Conservation (phyloP, 2,329 filamentous ascomycete genomes). For the Claviceps purpurea region DNA sequence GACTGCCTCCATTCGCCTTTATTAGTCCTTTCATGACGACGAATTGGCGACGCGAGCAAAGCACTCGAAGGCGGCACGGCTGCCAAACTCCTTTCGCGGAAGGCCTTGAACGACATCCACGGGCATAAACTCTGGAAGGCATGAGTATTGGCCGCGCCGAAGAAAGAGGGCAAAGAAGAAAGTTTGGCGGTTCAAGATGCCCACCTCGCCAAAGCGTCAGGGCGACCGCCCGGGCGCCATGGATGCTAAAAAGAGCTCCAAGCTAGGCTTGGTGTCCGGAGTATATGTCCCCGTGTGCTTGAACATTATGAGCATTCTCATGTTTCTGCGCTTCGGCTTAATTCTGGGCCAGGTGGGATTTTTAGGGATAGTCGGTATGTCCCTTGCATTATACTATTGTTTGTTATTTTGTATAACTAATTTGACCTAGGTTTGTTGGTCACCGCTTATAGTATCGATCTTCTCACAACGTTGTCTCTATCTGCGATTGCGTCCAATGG, state of each 20-base stretch:
- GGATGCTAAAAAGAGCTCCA: constrained; percentile 33
- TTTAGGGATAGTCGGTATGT: constrained; percentile 60
- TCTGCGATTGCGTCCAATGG: constrained; percentile 85
- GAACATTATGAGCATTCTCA: constrained; percentile 80
- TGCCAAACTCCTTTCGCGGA: not conserved
- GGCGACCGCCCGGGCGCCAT: constrained; percentile 12
- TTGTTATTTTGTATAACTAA: constrained; percentile 1
- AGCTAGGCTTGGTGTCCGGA: constrained; percentile 64
- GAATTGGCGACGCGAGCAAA: not conserved
- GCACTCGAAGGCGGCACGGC: not conserved
- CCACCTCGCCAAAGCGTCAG: constrained; percentile 8
- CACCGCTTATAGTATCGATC: constrained; percentile 64
- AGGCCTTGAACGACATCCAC: not conserved
- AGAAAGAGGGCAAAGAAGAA: not conserved
- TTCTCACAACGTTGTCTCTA: constrained; percentile 75
- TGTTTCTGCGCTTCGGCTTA: constrained; percentile 82
- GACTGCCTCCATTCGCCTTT: not conserved
- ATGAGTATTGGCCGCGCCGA: not conserved
- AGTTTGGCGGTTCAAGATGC: constrained; percentile 2
- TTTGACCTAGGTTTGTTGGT: constrained; percentile 48
- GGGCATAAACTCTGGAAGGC: not conserved
- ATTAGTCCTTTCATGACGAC: not conserved
- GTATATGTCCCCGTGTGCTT: constrained; percentile 82
- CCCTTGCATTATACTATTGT: not conserved
- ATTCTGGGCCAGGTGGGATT: constrained; percentile 71